These are phyloP conservation scores for Coemansia sp. DNA, from an alignment of 192 early-diverging fungal species.

Conservation along the genomic window DNA sequence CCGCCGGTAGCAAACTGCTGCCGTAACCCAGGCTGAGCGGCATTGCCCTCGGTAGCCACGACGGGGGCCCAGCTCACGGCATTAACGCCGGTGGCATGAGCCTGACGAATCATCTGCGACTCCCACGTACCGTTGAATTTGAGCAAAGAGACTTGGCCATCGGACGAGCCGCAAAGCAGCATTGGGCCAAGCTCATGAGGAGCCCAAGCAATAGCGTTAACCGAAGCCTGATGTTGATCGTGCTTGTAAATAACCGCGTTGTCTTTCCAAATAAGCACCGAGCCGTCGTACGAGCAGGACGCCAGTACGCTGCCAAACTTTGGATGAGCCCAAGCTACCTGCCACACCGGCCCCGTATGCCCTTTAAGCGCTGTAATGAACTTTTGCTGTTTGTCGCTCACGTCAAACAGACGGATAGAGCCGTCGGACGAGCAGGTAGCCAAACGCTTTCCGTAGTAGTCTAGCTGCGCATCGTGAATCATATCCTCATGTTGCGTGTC, in stretches of 20 bases:
- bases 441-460: slow-evolving; percentile 85
- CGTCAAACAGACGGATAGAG: slow-evolving; percentile 90
- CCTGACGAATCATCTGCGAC: slow-evolving; percentile 65
- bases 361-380: slow-evolving; percentile 55
- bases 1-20: slow-evolving; percentile 90
- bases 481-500: slow-evolving; percentile 57
- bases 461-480: slow-evolving; percentile 76
- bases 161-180: slow-evolving; percentile 89
- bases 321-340: slow-evolving; percentile 98
- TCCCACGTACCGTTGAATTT: slow-evolving; percentile 93
- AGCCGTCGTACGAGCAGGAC: slow-evolving; percentile 94
- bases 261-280: slow-evolving; percentile 96
- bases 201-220: slow-evolving; percentile 96
- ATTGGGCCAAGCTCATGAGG: slow-evolving; percentile 95
- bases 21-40: slow-evolving; percentile 49
- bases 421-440: slow-evolving; percentile 98
- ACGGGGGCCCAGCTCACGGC: slow-evolving; percentile 94
- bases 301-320: slow-evolving; percentile 96
- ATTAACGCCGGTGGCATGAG: slow-evolving; percentile 90
- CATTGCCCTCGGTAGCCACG: slow-evolving; percentile 58
- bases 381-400: slow-evolving; percentile 60
- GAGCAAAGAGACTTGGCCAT: slow-evolving; percentile 90
- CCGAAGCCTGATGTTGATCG: slow-evolving; percentile 84
- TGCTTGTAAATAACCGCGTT: slow-evolving; percentile 79
- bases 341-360: slow-evolving; percentile 99